Base-by-base conservation (phyloP, 129 eudicot genomes). In the Lonicera japonica region DNA sequence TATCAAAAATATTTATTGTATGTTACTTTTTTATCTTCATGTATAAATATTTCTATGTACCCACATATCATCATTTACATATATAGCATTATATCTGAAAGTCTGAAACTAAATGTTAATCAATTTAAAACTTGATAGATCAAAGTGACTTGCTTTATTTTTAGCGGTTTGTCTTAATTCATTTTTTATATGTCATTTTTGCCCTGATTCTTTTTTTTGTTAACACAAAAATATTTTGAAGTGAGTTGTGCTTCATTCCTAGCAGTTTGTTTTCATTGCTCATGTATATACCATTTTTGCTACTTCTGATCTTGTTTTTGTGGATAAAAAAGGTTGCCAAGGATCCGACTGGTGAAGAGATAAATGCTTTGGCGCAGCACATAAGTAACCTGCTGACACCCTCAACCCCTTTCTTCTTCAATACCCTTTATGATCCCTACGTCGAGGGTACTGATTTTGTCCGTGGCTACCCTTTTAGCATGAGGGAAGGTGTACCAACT, bases 371-470 rank as follows among this genome's bases (percentile, higher is more conserved):
- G 69, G 75, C 72, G 29, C 89, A 86, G 65, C 95, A 86, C 67
- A 82, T 86, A 15, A 73, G 79, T 46, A 86, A 86, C 62, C 82
- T 86, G 60, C 69, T 82, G 4, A 24, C 79, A 45, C 95, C 95
- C 19, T 61, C 95, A 18, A 73, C 95, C 12, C 95, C 95, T 11
- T 76, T 70, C 64, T 86, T 86, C 65, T 86, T 86, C 89, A 82
- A 86, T 82, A 86, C 95, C n/a, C 64, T 86, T 61, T 86, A 86
- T 47, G 95, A 86, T 21, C 95, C 95, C 6, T 86, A 62, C 64
- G 62, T 81, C 20, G 86, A 86, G 10, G 95, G 95, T 47, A 88
- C 95, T 0, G 89, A 86, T 52, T 86, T 75, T 53, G 95, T 86
- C 4, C 77, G 86, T n/a, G 95, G 95, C 1, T 82, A 82, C 65